phyloP scores from a whole-genome alignment of 306 rosid species.

The Styphnolobium japonicum region DNA sequence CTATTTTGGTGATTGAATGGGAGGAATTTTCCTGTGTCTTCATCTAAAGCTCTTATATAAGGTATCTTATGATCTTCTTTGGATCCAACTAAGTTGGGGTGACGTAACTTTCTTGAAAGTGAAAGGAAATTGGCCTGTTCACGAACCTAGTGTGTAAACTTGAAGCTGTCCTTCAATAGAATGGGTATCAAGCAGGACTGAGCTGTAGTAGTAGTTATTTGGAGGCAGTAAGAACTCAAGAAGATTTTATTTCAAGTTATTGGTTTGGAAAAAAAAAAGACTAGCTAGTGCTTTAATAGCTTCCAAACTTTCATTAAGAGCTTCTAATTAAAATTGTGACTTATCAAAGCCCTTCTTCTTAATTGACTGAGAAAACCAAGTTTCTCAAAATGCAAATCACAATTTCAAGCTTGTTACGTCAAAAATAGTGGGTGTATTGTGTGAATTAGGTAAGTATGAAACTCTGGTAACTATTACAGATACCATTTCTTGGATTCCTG shows the following conservation, averaged over 20 bases:
- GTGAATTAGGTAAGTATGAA: background rate
- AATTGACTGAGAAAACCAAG: background rate
- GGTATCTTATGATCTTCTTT: constrained; percentile 40
- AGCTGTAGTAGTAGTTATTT: background rate
- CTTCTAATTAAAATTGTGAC: background rate
- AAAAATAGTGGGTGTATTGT: background rate
- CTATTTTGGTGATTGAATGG: constrained; percentile 28
- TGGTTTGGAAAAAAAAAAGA: background rate
- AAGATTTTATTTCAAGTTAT: background rate
- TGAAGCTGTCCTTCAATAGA: background rate
- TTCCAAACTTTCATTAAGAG: background rate
- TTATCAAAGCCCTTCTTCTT: background rate
- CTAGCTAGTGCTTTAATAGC: background rate
- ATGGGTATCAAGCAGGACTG: background rate
- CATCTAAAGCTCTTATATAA: constrained; percentile 36
- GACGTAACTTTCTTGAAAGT: constrained; percentile 21
- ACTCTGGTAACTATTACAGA: background rate
- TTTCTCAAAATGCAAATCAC: background rate
- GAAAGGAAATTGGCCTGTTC: constrained; percentile 32
- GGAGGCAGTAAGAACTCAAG: background rate
- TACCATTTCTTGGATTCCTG: constrained; percentile 49
- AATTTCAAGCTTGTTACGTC: background rate
- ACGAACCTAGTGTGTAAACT: constrained; percentile 27
- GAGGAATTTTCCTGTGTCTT: constrained; percentile 37
- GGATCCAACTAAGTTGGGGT: constrained; percentile 36